Base-by-base conservation (phyloP, 768 basidiomycete genomes). In the Suillus paluster region DNA sequence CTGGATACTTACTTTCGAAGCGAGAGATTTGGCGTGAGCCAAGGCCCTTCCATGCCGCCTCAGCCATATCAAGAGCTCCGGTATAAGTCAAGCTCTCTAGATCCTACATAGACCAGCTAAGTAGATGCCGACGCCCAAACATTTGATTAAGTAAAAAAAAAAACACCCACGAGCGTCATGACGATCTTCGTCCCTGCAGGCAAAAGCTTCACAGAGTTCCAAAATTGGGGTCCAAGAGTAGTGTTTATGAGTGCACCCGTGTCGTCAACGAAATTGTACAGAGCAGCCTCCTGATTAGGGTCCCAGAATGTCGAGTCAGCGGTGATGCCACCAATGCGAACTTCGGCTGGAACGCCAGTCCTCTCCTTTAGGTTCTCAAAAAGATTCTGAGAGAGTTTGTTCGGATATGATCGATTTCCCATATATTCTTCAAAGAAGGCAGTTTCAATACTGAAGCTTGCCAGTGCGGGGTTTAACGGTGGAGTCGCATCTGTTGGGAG, bases 401-500 rank as follows among this genome's bases (percentile, higher is more conserved):
- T 84, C 1, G 83, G 82, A 57, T 69, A 62, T 25, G 79, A 73
- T 9, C 64, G 66, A 63, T 85, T 85, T 8, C 83, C 84, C 11
- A 83, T 66, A 63, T 79, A 84, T 60, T 79, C 79, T 57, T 82
- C 81, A 60, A 84, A 83, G 64, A 81, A 84, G 1, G 83, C 83
- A 0, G 81, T 84, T 71, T 85, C 83, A 54, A 85, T 80, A 64
- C 83, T 84, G 71, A 85, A 85, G 60, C 83, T 83, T 27, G 77
- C 83, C 30, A 85, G 70, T 11, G 81, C 72, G 1, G 80, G 82
- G 58, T 81, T 70, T 4, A 85, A 71, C 10, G 68, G 62, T 17
- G 79, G 75, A 4, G 83, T 84, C 0, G 82, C 82, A 60, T 78
- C 77, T 5, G 57, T 57, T 7, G 83, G 83, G 25, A 84, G 76